Evolutionary conservation across 495 filamentous ascomycete species (phyloP), one percentile per base, ranked within the genome.

Genomic region (Trichoderma erinaceum): DNA sequence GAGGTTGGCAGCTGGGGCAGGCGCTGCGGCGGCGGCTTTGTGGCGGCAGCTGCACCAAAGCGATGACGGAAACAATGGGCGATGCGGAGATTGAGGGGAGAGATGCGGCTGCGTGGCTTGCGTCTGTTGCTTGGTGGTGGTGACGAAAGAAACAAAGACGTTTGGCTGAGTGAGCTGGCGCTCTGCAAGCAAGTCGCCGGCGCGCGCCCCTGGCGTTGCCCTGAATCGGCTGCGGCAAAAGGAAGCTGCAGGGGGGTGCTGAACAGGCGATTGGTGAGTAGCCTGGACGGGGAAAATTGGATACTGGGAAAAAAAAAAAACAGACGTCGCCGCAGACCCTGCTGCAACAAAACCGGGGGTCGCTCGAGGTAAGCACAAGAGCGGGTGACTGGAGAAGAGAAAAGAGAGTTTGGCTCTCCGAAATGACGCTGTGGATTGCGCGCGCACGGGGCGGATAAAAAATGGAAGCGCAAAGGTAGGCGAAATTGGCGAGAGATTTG

Each of bases 231-330:
- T 29, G 56, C 56, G 56, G 56, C 56, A 61, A 32, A 27, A 61
- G 56, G 27, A 52, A 32, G 12, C 27, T 29, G 56, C 56, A 61
- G 56, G 56, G 56, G 56, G 56, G 56, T 18, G 50, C 56, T 25
- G 56, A 61, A 23, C 25, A 27, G 56, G 27, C 23, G 27, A 61
- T 61, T 61, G 56, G 56, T 32, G 56, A 32, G 56, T 16, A 25
- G 27, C 56, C 56, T 11, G 56, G 56, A 61, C 56, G 27, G 48
- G 48, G 56, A 61, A 61, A 61, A 61, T 61, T 61, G 56, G 56
- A 61, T 61, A 52, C 48, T 12, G 25, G 27, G 2, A 13, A 29
- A 15, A 61, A 27, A 61, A 61, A 61, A 29, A 29, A 1, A 1
- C 29, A 29, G 56, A n/a, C 48, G 48, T 52, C 56, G 56, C 27